Conservation (phyloP, 1,284 basidiomycete species). For the Puccinia coronata region DNA sequence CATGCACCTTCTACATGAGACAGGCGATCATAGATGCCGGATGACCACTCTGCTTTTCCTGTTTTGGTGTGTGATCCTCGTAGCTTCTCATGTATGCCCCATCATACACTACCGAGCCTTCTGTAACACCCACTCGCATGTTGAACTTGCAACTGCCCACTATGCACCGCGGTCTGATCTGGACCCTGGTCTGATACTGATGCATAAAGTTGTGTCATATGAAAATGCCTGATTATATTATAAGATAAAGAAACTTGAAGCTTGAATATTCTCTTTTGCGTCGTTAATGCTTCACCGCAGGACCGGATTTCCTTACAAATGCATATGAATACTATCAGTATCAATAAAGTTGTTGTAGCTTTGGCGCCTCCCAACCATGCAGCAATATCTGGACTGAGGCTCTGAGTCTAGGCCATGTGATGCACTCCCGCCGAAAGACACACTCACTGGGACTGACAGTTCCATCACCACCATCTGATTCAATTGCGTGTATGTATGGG, state of each 20-base stretch:
- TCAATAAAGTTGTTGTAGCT: too few species aligned
- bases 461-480: not conserved
- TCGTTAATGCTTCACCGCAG: not conserved
- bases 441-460: slow-evolving; percentile 1
- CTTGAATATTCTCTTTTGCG: not conserved
- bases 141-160: not conserved
- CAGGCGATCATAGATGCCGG: too few species aligned
- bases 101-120: too few species aligned
- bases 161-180: not conserved
- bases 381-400: too few species aligned
- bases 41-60: too few species aligned
- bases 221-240: not conserved
- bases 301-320: slow-evolving; percentile 6
- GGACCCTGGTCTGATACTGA: slow-evolving; percentile 4
- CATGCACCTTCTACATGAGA: too few species aligned
- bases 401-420: not conserved
- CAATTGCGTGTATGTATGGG: not conserved
- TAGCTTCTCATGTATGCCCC: too few species aligned
- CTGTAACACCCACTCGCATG: not conserved
- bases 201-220: not conserved
- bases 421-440: slow-evolving; percentile 4
- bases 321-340: not conserved
- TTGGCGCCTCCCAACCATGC: too few species aligned
- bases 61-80: too few species aligned
- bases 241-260: not conserved